Percentiles rank a stretch among this genome's conserved stretches.
These are phyloP conservation scores for Fusarium siculi DNA, from an alignment of 2,329 filamentous ascomycete genomes.

Conservation along the genomic window DNA sequence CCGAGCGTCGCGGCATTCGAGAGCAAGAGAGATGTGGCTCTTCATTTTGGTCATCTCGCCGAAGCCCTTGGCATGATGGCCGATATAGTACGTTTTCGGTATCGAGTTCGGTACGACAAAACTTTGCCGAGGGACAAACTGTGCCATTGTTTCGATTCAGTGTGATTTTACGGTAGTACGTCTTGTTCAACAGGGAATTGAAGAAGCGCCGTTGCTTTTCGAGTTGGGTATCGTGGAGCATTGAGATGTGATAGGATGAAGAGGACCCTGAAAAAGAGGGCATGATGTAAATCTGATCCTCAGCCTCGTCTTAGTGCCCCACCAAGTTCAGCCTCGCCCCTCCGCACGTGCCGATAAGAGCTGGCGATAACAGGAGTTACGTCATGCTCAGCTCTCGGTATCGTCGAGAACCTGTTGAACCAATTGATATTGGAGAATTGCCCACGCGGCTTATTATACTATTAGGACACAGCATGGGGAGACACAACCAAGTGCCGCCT, in stretches of 20 bases:
- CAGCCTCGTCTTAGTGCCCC: slow-evolving; percentile 31
- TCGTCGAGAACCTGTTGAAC: slow-evolving; percentile 27
- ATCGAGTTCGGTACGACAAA: slow-evolving; percentile 81
- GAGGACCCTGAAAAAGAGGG: slow-evolving; percentile 18
- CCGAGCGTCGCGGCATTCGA: slow-evolving; percentile 95
- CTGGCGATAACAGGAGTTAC: slow-evolving; percentile 11
- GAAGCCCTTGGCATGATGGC: slow-evolving; percentile 83
- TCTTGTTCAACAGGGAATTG: neutral
- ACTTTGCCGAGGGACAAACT: slow-evolving; percentile 77
- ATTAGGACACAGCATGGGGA: neutral
- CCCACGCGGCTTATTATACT: slow-evolving; percentile 23
- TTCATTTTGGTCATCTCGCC: slow-evolving; percentile 86
- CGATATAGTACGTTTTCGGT: slow-evolving; percentile 91
- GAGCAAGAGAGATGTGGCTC: slow-evolving; percentile 82
- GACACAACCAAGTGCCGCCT: neutral
- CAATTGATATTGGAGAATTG: slow-evolving; percentile 32
- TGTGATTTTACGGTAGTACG: neutral
- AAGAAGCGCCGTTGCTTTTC: neutral
- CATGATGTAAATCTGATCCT: slow-evolving; percentile 8
- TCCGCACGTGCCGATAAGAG: slow-evolving; percentile 34
- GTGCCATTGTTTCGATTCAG: slow-evolving; percentile 39
- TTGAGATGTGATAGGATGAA: neutral
- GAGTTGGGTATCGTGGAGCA: neutral
- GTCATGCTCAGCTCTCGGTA: slow-evolving; percentile 20
- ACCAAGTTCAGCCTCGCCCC: slow-evolving; percentile 3